Evolutionary conservation across 306 rosid species (phyloP), one percentile per base, ranked within the genome.

Genomic region (Delonix regia): DNA sequence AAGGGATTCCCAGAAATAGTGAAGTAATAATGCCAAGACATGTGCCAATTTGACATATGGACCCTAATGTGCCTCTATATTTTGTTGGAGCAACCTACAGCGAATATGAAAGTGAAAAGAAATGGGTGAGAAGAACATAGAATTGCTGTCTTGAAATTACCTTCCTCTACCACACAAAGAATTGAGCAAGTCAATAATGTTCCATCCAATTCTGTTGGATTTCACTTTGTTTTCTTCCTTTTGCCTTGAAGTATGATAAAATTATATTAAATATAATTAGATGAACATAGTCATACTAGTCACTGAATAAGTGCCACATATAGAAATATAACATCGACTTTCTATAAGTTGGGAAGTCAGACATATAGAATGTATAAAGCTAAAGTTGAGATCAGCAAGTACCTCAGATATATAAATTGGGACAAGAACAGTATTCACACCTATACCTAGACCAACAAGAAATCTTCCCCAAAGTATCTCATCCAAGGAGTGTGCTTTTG

Each of bases 371-470:
- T 13, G 8, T 44, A 30, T 28, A 75, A 71, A 79, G 74, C 65
- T 57, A 65, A 42, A n/a, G 56, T 71, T 53, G 64, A 52, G 66
- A 60, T 60, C 34, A 77, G 68, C 21, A 44, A 67, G 61, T 83
- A 93, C 98, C 98, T 93, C 98, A 10, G 97, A 88, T 60, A 93
- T 88, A 78, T 91, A 93, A 59, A 93, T 83, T 48, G 98, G 98
- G 76, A 91, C 92, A 82, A 94, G 98, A 81, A 91, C 96, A 0
- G 96, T 89, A 70, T 90, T 87, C 59, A 94, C 98, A 71, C 98
- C 98, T 41, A 94, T 91, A 80, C 98, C 98, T 73, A 94, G 89
- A 78, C 96, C 98, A 85, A 94, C 98, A 77, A 94, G 96, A 94
- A 94, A 90, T 73, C 98, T 90, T 83, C 98, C 98, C 86, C 78